Conservation (phyloP, 768 basidiomycete genomes). For the Hebeloma cylindrosporum region DNA sequence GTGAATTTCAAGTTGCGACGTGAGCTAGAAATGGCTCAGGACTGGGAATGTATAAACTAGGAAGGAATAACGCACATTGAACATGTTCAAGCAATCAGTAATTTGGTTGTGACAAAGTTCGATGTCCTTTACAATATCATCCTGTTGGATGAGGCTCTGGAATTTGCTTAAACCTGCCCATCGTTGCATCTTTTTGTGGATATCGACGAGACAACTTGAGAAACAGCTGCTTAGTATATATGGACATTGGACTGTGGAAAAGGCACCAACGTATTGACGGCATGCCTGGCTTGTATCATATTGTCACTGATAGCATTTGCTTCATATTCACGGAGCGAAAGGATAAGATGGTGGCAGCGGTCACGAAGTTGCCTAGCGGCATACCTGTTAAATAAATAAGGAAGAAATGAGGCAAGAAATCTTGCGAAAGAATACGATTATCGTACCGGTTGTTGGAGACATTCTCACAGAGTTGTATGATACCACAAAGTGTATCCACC, state of each 20-base stretch:
- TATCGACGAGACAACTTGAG: conserved; percentile 23
- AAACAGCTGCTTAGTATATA: neutral
- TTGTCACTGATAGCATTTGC: conserved; percentile 33
- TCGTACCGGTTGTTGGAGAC: conserved; percentile 48
- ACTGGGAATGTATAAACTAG: neutral
- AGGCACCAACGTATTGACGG: conserved; percentile 20
- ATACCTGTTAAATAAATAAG: conserved; percentile 28
- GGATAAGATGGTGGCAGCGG: conserved; percentile 44
- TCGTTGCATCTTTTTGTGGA: conserved; percentile 40
- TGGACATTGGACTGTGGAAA: neutral
- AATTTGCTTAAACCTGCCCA: conserved; percentile 43
- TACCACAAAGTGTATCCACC: conserved; percentile 40
- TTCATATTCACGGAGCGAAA: conserved; percentile 36
- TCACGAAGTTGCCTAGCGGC: conserved; percentile 46
- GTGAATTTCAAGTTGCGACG: conserved; percentile 44
- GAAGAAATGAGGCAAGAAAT: conserved; percentile 2
- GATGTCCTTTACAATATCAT: conserved; percentile 44
- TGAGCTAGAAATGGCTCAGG: conserved; percentile 32
- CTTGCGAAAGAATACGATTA: neutral
- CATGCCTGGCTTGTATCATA: conserved; percentile 34
- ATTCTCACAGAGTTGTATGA: conserved; percentile 48
- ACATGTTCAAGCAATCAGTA: conserved; percentile 44
- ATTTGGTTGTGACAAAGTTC: conserved; percentile 44
- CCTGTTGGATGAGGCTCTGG: conserved; percentile 47
- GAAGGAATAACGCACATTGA: conserved; percentile 37